Base-by-base conservation (phyloP, 306 rosid genomes). In the Hylodesmum podocarpum region DNA sequence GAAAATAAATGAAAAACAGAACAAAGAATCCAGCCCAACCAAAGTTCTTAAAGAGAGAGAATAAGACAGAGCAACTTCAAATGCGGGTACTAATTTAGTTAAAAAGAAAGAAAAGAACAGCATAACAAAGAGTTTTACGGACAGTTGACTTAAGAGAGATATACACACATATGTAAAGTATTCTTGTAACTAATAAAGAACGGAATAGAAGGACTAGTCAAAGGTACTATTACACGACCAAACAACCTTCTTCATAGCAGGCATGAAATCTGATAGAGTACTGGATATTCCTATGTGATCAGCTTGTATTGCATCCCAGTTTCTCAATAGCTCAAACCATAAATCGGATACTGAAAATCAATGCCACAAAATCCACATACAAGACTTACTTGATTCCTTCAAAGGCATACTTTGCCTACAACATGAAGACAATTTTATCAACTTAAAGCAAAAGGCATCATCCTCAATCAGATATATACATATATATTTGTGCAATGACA, bases 171-270 rank as follows among this genome's bases (percentile, higher is more conserved):
- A 31, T 44, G 27, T 6, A 14, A 75, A 43, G 25, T 19, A 66
- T 29, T 57, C 39, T 53, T 6, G 41, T 15, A 44, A 63, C 62
- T 39, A 47, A 50, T 46, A 66, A 37, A 15, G 34, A 78, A 59
- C 16, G 54, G 25, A 72, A 68, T 12, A 36, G 18, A 67, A 59
- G 3, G 36, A 64, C 15, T 53, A 66, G 65, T 12, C 33, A 61
- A 72, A 72, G 44, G 53, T 22, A 74, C 27, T 21, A 15, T 47
- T 16, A 24, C 47, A 85, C 61, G 41, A 37, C 47, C 18, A 39
- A 76, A 46, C 72, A 83, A 90, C 96, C 96, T 91, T 87, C 76
- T 80, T 89, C 85, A 81, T 81, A 63, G 80, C 77, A 24, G 90
- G 89, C 86, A 91, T 87, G 81, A 68, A 84, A 78, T 80, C 80